Evolutionary conservation across 352 stramenopile genomes (phyloP).

Genomic region (Phytophthora lateralis): DNA sequence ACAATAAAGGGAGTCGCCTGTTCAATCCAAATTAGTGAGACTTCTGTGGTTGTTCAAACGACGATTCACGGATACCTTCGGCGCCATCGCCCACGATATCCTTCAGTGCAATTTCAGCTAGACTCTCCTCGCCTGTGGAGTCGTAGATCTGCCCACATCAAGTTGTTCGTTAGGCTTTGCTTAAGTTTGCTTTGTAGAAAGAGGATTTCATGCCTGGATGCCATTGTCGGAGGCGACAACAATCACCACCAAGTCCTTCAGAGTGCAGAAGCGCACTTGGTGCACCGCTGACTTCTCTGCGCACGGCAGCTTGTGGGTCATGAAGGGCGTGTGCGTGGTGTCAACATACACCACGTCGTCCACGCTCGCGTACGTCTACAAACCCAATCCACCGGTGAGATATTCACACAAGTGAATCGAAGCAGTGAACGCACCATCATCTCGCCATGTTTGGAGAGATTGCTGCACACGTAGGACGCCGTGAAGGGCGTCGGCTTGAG

Average conservation of each 20-base stretch:
- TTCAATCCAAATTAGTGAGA: slow-evolving; percentile 3
- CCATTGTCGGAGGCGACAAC: slow-evolving; percentile 70
- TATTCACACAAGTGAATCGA: background rate
- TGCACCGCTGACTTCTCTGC: slow-evolving; percentile 56
- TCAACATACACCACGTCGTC: slow-evolving; percentile 58
- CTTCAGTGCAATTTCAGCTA: slow-evolving; percentile 67
- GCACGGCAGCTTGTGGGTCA: slow-evolving; percentile 48
- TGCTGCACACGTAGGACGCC: slow-evolving; percentile 60
- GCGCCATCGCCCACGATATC: slow-evolving; percentile 44
- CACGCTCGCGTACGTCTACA: slow-evolving; percentile 51
- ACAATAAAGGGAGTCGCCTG: slow-evolving; percentile 60
- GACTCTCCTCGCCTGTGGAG: slow-evolving; percentile 50
- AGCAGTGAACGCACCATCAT: slow-evolving; percentile 35
- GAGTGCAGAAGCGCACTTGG: slow-evolving; percentile 66
- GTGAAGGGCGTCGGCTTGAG: slow-evolving; percentile 48
- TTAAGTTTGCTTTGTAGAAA: background rate
- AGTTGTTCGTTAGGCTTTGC: slow-evolving; percentile 2
- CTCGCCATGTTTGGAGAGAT: slow-evolving; percentile 55
- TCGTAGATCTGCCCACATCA: slow-evolving; percentile 59
- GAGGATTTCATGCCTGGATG: slow-evolving; percentile 42
- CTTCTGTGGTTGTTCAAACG: background rate
- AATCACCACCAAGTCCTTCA: slow-evolving; percentile 53
- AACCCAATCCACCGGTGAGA: slow-evolving; percentile 1
- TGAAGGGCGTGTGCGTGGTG: slow-evolving; percentile 44
- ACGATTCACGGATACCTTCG: slow-evolving; percentile 41